Evolutionary conservation across 2,329 filamentous ascomycete species (phyloP), one percentile per base, ranked within the genome.

Genomic region (Aspergillus brunneoviolaceus): DNA sequence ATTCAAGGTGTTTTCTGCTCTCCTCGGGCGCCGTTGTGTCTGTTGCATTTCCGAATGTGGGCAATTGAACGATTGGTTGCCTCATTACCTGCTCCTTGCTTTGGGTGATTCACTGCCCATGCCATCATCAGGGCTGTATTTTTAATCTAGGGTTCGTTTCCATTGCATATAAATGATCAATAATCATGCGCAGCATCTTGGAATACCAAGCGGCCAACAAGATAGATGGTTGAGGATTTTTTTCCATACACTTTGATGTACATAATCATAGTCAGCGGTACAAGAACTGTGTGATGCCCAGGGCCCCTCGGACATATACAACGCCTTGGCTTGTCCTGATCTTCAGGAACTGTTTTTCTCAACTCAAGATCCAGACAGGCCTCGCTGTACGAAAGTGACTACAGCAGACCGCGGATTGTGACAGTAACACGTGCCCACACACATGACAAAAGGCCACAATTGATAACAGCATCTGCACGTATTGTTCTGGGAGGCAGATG

Each of bases 261-360:
- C 61, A 69, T 68, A 69, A 65, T 63, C 50, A 60, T 61, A 63
- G 62, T 65, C 21, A 52, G 52, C 27, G 39, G 56, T 53, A 45
- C 49, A 54, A 39, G 51, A 53, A 19, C 31, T 45, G 48, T 47
- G 21, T 42, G 23, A 51, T 47, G 35, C 33, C 35, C 51, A n/a
- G 9, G 27, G 21, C 23, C 27, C 23, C 25, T 11, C n/a, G 16
- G 16, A 25, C 19, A 19, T 29, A 19, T 33, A 16, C 12, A 35
- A 14, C 16, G 4, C 6, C 50, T 35, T 52, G 14, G 39, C 39
- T 45, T 45, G 39, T 16, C 2, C 39, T 19, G 14, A n/a, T 45
- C 5, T n/a, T 45, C 16, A 19, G 12, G 5, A n/a, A 45, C 16
- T 16, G 16, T 19, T 12, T 9, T 9, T 19, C 6, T n/a, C 6